Percentiles rank a stretch among this genome's conserved stretches.
phyloP scores from a whole-genome alignment of 176 grass and related monocot species.

The Cenchrus purpureus region DNA sequence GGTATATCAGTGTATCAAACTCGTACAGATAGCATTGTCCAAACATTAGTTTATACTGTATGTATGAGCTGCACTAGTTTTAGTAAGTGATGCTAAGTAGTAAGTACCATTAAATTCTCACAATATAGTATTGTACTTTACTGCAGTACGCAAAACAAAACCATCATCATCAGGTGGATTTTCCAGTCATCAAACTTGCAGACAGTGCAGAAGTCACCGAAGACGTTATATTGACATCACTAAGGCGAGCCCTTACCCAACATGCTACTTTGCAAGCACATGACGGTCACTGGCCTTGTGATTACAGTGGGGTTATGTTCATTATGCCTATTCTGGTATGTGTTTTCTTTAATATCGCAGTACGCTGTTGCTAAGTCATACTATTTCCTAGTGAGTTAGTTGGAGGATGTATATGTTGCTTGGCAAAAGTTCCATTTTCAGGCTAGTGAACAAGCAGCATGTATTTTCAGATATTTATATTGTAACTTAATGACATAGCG shows the following conservation, averaged over 20 bases:
- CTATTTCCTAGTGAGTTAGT: no score
- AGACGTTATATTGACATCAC: background rate
- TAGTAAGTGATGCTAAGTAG: background rate
- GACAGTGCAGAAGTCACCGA: background rate
- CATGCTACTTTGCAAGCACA: constrained; percentile 7
- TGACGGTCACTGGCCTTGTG: constrained; percentile 7
- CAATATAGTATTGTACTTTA: background rate
- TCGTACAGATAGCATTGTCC: no score
- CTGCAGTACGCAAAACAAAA: background rate
- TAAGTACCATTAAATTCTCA: background rate
- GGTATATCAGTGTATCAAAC: no score
- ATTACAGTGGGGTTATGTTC: constrained; percentile 10
- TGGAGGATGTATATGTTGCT: no score
- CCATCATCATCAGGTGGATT: background rate
- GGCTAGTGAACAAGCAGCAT: no score
- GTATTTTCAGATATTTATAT: no score
- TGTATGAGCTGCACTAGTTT: background rate
- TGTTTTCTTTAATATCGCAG: background rate
- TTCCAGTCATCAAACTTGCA: background rate
- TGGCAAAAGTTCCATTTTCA: no score
- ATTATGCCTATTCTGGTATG: background rate
- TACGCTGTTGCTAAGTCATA: no score
- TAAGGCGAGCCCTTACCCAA: constrained; percentile 1
- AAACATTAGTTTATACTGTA: no score
- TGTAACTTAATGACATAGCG: no score